Conservation (phyloP, 1,284 basidiomycete species). For the Trametes pubescens region DNA sequence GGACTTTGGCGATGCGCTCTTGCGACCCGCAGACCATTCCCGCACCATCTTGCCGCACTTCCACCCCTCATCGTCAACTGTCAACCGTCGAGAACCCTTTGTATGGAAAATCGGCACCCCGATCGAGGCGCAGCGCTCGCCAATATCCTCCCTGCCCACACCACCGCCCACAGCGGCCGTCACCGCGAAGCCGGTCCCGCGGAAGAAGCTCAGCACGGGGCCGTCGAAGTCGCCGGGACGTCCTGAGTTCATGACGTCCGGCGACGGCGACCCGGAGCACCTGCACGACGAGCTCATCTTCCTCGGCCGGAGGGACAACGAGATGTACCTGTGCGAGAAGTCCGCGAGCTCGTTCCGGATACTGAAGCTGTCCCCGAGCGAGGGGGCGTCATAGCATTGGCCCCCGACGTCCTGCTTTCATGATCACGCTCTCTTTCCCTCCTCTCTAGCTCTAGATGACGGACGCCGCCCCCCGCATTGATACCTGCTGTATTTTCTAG, state of each 20-base stretch:
- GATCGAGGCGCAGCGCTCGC: constrained; percentile 47
- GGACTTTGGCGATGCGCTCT: constrained; percentile 76
- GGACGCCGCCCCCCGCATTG: constrained; percentile 20
- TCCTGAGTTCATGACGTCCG: constrained; percentile 55
- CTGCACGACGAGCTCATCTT: constrained; percentile 76
- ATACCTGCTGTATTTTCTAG: constrained; percentile 43
- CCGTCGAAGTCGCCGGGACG: constrained; percentile 57
- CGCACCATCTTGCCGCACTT: constrained; percentile 74
- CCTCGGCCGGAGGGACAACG: constrained; percentile 75
- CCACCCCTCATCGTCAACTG: constrained; percentile 60
- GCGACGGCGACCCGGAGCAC: constrained; percentile 62
- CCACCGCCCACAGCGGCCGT: constrained; percentile 39
- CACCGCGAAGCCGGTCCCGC: constrained; percentile 38
- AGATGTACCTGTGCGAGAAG: constrained; percentile 83
- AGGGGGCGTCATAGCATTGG: constrained; percentile 22
- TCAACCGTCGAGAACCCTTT: constrained; percentile 74
- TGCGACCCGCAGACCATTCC: constrained; percentile 79
- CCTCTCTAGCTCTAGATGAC: constrained; percentile 21
- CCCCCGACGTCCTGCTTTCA: neutral
- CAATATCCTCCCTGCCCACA: constrained; percentile 48
- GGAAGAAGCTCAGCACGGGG: constrained; percentile 61
- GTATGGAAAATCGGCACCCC: constrained; percentile 83
- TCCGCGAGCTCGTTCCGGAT: constrained; percentile 77
- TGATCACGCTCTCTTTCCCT: constrained; percentile 13
- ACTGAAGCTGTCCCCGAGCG: constrained; percentile 55